These are phyloP conservation scores for Aspergillus diversus DNA, from an alignment of 495 filamentous ascomycete species.

Conservation along the genomic window DNA sequence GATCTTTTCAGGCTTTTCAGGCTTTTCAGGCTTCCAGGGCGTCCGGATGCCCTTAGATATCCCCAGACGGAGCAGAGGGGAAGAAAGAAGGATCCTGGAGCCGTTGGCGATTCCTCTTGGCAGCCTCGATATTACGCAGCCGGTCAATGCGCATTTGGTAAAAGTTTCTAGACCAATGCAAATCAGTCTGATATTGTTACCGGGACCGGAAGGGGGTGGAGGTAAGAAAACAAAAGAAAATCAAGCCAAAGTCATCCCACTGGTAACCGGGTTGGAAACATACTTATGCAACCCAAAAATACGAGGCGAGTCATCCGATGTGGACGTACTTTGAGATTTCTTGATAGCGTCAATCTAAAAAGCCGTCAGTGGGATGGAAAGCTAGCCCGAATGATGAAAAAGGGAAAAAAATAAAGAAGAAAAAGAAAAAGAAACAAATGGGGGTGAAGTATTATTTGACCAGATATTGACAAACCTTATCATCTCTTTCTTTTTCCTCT, in stretches of 20 bases:
- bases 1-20: not conserved
- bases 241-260: conserved; percentile 1
- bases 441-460: not conserved
- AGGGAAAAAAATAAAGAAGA: conserved; percentile 2
- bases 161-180: conserved; percentile 63
- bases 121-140: conserved; percentile 75
- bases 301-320: conserved; percentile 60
- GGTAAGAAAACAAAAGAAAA: not conserved
- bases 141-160: conserved; percentile 83
- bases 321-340: conserved; percentile 33
- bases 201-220: not conserved
- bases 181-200: conserved; percentile 9
- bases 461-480: conserved; percentile 43
- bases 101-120: conserved; percentile 80
- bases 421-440: not conserved
- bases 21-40: not conserved
- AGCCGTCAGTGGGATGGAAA: not conserved
- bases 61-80: conserved; percentile 77
- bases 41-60: conserved; percentile 42
- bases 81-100: conserved; percentile 78
- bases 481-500: conserved; percentile 60
- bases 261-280: conserved; percentile 22
- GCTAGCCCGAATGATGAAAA: not conserved
- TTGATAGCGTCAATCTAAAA: conserved; percentile 44
- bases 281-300: conserved; percentile 88